Base-by-base conservation (phyloP, 108 stramenopile genomes). In the Nitzschia sp. region DNA sequence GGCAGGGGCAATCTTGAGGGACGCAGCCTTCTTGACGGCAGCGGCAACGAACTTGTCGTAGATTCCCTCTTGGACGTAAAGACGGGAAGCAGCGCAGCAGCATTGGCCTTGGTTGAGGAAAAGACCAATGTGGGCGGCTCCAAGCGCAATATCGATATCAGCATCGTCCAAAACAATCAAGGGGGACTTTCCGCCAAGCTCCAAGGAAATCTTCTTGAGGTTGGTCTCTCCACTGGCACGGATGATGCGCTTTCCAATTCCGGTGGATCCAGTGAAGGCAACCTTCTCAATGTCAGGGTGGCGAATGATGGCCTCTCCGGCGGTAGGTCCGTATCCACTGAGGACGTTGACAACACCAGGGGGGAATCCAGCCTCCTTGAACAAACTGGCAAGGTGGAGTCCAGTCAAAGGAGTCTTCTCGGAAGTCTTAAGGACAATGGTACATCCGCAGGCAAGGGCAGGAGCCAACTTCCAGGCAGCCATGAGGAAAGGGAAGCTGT, bases 121-220 rank as follows among this genome's bases (percentile, higher is more conserved):
- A 2, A 83, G 69, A 19, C 83, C 86, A 25, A 70, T 43, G 57
- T 72, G 69, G 20, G 79, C 77, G 37, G 58, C 53, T 41, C 70
- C 69, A 14, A 90, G 90, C 21, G 91, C 91, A 64, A 79, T 79
- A 43, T 92, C 80, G 3, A 92, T 44, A 73, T 92, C 90, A 10
- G 89, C 91, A 79, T 93, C 93, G 6, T 69, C 88, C 73, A 94
- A 93, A 7, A 97, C 93, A 69, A 97, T 72, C 91, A 94, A 91
- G 48, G 96, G 92, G 73, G 89, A 88, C 71, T 97, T 95, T 22
- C 94, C 96, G 15, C 96, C 95, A 51, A 95, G 78, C 77, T 97
- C 96, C 50, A 93, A 60, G 1, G 93, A 85, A 19, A 94, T 57
- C 19, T 85, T 72, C 52, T 90, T 91, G 52, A 97, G 56, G 3